Conservation (phyloP, 1,139 yeast species). For the Saccharomyces hybrid region DNA sequence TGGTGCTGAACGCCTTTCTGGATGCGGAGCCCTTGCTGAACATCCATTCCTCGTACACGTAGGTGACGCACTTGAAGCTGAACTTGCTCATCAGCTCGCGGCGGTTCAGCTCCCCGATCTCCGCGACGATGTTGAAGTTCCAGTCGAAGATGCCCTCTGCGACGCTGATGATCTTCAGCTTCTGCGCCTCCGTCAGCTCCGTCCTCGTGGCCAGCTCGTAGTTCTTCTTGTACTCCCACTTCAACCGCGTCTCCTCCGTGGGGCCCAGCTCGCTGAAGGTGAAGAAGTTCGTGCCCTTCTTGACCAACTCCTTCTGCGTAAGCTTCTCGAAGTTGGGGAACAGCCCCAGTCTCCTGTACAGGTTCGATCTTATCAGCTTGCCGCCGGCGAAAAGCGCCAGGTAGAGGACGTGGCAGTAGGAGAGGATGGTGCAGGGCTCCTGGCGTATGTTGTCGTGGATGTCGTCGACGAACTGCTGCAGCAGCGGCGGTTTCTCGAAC, state of each 20-base stretch:
- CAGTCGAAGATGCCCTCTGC: conserved; percentile 58
- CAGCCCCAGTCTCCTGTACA: conserved; percentile 60
- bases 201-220: conserved; percentile 71
- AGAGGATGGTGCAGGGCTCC: conserved; percentile 65
- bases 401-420: conserved; percentile 83
- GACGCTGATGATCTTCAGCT: conserved; percentile 61
- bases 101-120: conserved; percentile 59
- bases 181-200: conserved; percentile 58
- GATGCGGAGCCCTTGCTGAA: conserved; percentile 17
- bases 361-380: conserved; percentile 57
- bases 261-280: conserved; percentile 67
- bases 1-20: conserved; percentile 13
- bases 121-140: conserved; percentile 53
- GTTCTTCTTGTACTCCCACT: conserved; percentile 62
- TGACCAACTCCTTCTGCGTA: conserved; percentile 52
- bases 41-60: conserved; percentile 28
- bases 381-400: conserved; percentile 87
- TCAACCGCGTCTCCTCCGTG: conserved; percentile 57
- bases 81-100: conserved; percentile 48
- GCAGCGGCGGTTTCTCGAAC: conserved; percentile 42
- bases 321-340: conserved; percentile 67
- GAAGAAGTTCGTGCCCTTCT: conserved; percentile 60
- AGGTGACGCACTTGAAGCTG: conserved; percentile 45
- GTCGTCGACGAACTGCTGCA: conserved; percentile 55
- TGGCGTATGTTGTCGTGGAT: conserved; percentile 46